A percentile compares a stretch with the other conserved stretches of the same genome.
Evolutionary conservation across 2,329 filamentous ascomycete species (phyloP).

Genomic region (Penicillium brevicompactum): DNA sequence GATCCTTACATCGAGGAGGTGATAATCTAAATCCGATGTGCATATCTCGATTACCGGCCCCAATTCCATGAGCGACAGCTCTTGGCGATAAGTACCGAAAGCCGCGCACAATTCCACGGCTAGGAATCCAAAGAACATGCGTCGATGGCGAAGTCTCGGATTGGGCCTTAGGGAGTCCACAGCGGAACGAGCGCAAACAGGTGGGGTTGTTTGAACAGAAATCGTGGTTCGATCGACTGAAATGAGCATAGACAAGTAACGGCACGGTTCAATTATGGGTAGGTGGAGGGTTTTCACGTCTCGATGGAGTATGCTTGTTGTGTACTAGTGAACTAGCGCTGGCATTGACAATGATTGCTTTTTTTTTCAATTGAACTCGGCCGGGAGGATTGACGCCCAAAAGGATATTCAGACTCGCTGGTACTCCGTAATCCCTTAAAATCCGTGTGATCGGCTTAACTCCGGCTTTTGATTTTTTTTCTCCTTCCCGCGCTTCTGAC

Average conservation of each 20-base stretch:
- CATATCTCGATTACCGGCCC: neutral
- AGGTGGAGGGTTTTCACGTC: neutral
- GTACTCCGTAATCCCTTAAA: neutral
- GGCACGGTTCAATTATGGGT: neutral
- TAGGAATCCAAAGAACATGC: slow-evolving; percentile 12
- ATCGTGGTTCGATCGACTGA: slow-evolving; percentile 6
- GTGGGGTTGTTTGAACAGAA: slow-evolving; percentile 16
- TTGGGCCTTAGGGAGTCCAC: slow-evolving; percentile 24
- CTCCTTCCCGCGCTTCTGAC: neutral
- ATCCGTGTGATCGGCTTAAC: neutral
- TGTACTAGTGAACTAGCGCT: neutral
- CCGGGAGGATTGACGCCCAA: neutral
- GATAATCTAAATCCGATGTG: neutral
- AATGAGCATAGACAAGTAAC: neutral
- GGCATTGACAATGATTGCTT: neutral
- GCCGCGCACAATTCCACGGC: neutral
- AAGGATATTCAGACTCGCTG: neutral
- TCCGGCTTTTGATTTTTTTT: neutral
- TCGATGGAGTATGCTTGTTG: neutral
- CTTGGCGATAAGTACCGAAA: neutral
- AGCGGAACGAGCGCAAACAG: slow-evolving; percentile 22
- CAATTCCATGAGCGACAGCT: neutral
- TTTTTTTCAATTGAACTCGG: neutral
- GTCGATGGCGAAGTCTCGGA: slow-evolving; percentile 6
- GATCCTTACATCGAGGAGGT: neutral